These are phyloP conservation scores for Cyclospora cayetanensis DNA, from an alignment of 169 alveolate genomes.

Conservation along the genomic window DNA sequence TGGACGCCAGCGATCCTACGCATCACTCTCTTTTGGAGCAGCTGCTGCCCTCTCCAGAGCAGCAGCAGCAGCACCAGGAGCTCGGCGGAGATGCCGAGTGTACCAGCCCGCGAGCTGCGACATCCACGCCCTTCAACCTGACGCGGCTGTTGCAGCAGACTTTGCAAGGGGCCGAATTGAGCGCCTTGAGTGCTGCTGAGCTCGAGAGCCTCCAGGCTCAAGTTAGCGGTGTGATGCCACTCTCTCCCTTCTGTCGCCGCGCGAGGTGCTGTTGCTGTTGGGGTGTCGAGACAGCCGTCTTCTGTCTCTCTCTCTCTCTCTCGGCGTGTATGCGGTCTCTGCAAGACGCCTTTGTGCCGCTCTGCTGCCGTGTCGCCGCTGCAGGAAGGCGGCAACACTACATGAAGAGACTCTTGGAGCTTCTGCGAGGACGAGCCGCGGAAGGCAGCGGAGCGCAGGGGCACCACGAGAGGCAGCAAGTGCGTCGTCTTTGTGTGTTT, in stretches of 20 bases:
- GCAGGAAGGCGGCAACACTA: slow-evolving; percentile 18
- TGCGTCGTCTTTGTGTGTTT: too few relatives aligned
- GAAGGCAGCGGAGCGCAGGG: slow-evolving; percentile 40
- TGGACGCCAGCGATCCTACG: not conserved
- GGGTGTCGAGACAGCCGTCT: slow-evolving; percentile 17
- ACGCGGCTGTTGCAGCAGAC: slow-evolving; percentile 7
- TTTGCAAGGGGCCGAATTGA: not conserved
- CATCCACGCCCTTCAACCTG: not conserved
- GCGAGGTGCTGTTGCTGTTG: slow-evolving; percentile 3
- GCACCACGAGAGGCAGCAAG: slow-evolving; percentile 41
- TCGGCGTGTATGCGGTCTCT: not conserved
- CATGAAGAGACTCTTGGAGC: slow-evolving; percentile 20
- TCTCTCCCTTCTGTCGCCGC: not conserved
- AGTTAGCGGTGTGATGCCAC: not conserved
- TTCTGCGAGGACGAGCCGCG: slow-evolving; percentile 26
- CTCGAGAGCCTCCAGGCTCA: slow-evolving; percentile 3
- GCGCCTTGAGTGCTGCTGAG: not conserved
- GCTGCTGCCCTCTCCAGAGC: slow-evolving; percentile 32
- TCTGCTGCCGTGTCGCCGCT: slow-evolving; percentile 7
- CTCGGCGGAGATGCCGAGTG: not conserved
- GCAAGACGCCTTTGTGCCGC: not conserved
- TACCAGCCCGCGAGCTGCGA: not conserved
- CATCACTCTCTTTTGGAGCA: slow-evolving; percentile 10
- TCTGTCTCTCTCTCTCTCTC: not conserved
- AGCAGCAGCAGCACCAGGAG: not conserved